Conservation (phyloP, 352 stramenopile genomes). For the Phytophthora ohioensis region DNA sequence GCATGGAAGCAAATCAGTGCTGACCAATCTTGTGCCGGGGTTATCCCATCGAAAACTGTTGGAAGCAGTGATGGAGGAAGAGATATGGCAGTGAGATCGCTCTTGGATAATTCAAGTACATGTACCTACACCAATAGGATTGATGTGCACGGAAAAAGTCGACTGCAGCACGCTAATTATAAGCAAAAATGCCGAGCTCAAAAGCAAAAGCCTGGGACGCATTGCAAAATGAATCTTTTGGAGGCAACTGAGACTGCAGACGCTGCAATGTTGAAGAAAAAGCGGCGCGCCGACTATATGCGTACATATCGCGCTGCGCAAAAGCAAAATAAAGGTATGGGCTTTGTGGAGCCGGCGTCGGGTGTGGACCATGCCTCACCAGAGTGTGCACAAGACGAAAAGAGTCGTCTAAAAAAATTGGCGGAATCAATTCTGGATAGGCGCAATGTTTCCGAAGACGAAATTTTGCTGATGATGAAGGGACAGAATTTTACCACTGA, state of each 20-base stretch:
- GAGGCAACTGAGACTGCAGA: neutral
- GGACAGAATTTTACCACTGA: conserved; percentile 3
- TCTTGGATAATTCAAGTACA: neutral
- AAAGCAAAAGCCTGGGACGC: neutral
- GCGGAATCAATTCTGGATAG: neutral
- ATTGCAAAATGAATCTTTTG: too few relatives aligned
- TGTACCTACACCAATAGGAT: too few relatives aligned
- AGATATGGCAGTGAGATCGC: too few relatives aligned
- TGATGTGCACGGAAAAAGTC: too few relatives aligned
- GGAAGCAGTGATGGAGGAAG: too few relatives aligned
- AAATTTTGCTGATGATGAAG: neutral
- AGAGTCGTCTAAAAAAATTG: neutral
- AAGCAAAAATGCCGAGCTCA: neutral
- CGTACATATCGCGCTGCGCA: neutral
- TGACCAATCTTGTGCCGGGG: too few relatives aligned
- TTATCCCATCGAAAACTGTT: too few relatives aligned
- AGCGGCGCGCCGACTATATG: neutral
- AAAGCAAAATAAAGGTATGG: neutral
- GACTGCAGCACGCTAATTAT: neutral
- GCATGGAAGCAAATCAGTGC: neutral
- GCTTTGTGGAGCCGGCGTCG: neutral
- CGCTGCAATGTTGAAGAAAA: neutral
- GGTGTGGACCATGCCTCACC: neutral
- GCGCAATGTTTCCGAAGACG: neutral
- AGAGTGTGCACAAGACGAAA: neutral